Base-by-base conservation (phyloP, 345 rosid genomes). In the Tarenaya hassleriana region DNA sequence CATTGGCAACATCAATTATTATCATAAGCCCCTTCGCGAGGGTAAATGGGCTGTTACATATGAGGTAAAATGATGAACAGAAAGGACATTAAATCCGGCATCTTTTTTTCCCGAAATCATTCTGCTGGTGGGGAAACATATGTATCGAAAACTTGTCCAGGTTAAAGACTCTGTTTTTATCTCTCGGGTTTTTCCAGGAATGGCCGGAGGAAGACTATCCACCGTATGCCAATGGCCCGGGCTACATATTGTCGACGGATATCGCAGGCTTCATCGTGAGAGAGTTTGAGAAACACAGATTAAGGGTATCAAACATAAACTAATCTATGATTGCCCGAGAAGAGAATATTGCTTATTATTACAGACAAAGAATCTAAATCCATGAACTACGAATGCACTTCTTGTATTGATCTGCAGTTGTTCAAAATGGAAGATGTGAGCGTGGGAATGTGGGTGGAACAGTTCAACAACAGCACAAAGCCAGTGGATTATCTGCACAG, bases 361-460 rank as follows among this genome's bases (percentile, higher is more conserved):
- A 24, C 45, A 24, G 44, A 47, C 18, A n/a, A 16, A 33, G 45
- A 45, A 48, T 11, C 41, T 46, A 14, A 7, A 46, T 7, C 8
- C 5, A 38, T 58, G 31, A 21, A 17, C n/a, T n/a, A n/a, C n/a
- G n/a, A 60, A 20, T 7, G 13, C 9, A 6, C 13, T n/a, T 0
- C 13, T 10, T 42, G 16, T 10, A 0, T 33, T 29, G 19, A 16
- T 52, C 12, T 47, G 0, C 79, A 82, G 95, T 39, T 85, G 63
- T 85, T 82, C 69, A 85, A 85, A 69, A 85, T 85, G 95, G 90
- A 85, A 66, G 95, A 85, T 37, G 87, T 85, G 64, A 85, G 95
- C 11, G 69, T 82, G 78, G 90, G 95, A 72, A 76, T 82, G 95
- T 85, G 90, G 95, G 87, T 85, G 34, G 83, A 77, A 77, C 73